Evolutionary conservation across 306 rosid species (phyloP).

Genomic region (Corylus avellana): DNA sequence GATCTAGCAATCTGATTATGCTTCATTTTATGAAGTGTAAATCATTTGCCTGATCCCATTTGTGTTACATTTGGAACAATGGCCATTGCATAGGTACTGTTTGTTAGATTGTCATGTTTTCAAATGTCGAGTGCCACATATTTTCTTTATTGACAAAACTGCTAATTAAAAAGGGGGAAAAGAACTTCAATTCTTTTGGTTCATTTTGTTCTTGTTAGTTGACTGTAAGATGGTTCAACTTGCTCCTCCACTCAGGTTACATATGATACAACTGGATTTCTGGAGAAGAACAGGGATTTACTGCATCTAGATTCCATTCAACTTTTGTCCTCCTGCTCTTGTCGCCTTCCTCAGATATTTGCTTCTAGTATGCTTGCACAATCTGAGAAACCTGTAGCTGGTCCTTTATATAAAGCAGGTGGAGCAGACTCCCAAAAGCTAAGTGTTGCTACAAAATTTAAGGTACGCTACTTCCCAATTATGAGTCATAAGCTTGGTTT

Average conservation of each 20-base stretch:
- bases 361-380: conserved; percentile 83
- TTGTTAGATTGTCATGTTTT: neutral
- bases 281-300: conserved; percentile 97
- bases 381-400: conserved; percentile 83
- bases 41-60: neutral
- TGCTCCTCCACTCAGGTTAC: conserved; percentile 69
- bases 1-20: conserved; percentile 4
- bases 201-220: conserved; percentile 28
- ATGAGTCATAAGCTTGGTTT: neutral
- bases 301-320: conserved; percentile 90
- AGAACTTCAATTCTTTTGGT: neutral
- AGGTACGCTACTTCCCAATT: conserved; percentile 48
- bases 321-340: conserved; percentile 89
- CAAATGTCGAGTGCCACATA: neutral
- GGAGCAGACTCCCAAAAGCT: conserved; percentile 98
- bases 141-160: neutral
- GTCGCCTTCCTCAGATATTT: conserved; percentile 86
- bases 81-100: neutral
- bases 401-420: conserved; percentile 81
- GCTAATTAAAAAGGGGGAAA: neutral
- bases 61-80: neutral
- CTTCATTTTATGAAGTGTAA: neutral
- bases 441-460: conserved; percentile 96
- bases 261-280: conserved; percentile 90
- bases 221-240: conserved; percentile 42